Percentiles rank a stretch among this genome's conserved stretches.
Evolutionary conservation across 768 basidiomycete species (phyloP).

Genomic region (Lanmaoa rubissima): DNA sequence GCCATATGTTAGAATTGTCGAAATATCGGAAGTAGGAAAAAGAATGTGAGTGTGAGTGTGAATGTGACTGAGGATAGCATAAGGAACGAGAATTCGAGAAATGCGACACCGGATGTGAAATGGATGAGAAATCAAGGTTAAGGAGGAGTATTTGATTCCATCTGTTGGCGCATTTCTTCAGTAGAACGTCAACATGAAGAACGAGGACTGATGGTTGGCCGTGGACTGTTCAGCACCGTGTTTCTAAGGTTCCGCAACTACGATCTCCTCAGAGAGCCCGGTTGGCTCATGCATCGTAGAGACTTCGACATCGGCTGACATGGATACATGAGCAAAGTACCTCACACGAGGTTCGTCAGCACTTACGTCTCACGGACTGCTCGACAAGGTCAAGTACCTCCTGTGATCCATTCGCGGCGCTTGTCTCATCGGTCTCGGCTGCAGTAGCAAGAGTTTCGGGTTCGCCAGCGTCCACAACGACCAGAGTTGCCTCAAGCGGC

Average conservation of each 20-base stretch:
- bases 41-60: slow-evolving; percentile 1
- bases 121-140: neutral
- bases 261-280: neutral
- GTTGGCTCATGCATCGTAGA: neutral
- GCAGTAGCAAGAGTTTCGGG: neutral
- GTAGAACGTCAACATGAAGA: neutral
- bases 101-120: neutral
- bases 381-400: neutral
- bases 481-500: neutral
- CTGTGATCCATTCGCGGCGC: neutral
- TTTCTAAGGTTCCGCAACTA: slow-evolving; percentile 1
- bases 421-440: neutral
- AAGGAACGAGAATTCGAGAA: slow-evolving; percentile 6
- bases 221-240: neutral
- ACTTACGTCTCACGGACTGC: slow-evolving; percentile 10
- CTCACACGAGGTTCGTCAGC: neutral
- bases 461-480: neutral
- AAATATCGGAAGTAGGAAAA: slow-evolving; percentile 12
- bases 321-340: neutral
- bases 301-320: neutral
- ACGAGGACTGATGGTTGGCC: neutral
- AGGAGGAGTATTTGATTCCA: neutral
- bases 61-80: neutral
- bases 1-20: slow-evolving; percentile 9
- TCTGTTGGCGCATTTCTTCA: neutral